phyloP scores from a whole-genome alignment of 441 rosid species.

The Kokia cookei region DNA sequence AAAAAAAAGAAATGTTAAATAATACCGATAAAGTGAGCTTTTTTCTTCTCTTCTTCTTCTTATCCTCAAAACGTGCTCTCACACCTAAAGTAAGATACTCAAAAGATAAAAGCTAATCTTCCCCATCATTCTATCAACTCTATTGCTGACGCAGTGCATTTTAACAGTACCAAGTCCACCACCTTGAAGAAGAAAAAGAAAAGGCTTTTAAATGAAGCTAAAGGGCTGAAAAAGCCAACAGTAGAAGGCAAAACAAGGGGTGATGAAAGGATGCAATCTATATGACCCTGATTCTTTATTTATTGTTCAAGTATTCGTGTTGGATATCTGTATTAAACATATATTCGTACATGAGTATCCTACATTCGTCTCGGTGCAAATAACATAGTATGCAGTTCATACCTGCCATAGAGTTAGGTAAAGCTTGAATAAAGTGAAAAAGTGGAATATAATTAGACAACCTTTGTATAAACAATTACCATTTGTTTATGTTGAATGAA shows the following conservation, averaged over 20 bases:
- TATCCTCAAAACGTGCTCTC: neutral
- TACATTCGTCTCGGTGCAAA: neutral
- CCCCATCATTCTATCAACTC: neutral
- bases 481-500: neutral
- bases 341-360: neutral
- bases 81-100: neutral
- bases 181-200: neutral
- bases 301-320: neutral
- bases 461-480: neutral
- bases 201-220: neutral
- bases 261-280: neutral
- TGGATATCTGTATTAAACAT: neutral
- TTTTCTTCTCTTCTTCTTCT: too few species aligned
- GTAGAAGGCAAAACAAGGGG: neutral
- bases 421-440: slow-evolving; percentile 1
- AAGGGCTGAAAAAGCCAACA: neutral
- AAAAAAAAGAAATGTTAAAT: neutral
- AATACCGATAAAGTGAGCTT: neutral
- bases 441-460: neutral
- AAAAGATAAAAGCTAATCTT: neutral
- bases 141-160: neutral
- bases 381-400: neutral
- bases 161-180: neutral
- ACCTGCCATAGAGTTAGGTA: slow-evolving; percentile 8
- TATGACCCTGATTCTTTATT: neutral